Conservation (phyloP, 345 rosid species). For the Hibiscus trionum region DNA sequence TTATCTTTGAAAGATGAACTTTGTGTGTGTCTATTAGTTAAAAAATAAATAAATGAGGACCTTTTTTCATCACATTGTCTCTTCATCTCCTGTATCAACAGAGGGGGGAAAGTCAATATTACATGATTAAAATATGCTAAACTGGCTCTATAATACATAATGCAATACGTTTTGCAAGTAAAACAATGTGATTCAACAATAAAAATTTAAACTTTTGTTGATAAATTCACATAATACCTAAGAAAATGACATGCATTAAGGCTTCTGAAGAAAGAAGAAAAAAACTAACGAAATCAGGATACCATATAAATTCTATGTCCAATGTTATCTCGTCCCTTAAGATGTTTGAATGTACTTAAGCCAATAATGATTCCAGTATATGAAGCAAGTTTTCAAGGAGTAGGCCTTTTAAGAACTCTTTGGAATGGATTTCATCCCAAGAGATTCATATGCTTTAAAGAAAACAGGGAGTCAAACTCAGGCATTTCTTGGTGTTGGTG, state of each 20-base stretch:
- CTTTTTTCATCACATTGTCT: constrained; percentile 92
- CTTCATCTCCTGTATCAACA: constrained; percentile 86
- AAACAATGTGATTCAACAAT: constrained; percentile 2
- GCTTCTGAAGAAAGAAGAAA: not conserved
- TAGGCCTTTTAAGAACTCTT: not conserved
- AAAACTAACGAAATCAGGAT: not conserved
- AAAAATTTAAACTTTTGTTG: not conserved
- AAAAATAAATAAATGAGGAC: constrained; percentile 22
- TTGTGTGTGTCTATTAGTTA: not conserved
- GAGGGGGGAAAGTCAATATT: not conserved
- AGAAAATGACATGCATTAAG: not conserved
- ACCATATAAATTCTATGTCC: not conserved
- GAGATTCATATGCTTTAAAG: not conserved
- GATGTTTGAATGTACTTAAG: not conserved
- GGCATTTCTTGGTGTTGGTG: not conserved
- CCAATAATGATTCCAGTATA: not conserved
- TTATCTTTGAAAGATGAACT: constrained; percentile 5
- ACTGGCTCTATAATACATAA: constrained; percentile 2
- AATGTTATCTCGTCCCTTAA: not conserved
- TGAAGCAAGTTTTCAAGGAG: not conserved
- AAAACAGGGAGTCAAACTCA: not conserved
- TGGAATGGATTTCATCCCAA: not conserved
- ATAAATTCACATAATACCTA: not conserved
- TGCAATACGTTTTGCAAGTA: not conserved
- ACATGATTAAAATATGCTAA: not conserved